phyloP scores from a whole-genome alignment of 1,284 basidiomycete species.

The Amylostereum chailletii region DNA sequence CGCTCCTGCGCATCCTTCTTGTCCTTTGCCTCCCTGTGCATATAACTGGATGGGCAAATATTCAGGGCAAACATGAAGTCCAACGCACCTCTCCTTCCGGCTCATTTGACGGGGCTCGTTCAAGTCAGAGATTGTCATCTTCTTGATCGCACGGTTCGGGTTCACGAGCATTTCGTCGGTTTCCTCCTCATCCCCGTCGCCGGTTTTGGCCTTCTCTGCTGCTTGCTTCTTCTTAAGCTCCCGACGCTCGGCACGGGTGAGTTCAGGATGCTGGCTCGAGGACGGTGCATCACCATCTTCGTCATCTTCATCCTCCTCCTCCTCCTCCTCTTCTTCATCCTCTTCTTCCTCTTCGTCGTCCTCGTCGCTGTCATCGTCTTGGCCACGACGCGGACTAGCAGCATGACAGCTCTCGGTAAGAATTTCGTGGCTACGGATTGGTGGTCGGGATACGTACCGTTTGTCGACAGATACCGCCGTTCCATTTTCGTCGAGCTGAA shows the following conservation, averaged over 20 bases:
- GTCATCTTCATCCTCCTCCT: conserved; percentile 24
- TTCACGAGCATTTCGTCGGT: conserved; percentile 48
- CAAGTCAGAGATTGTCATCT: conserved; percentile 57
- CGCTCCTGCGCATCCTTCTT: conserved; percentile 81
- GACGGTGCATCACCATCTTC: neutral
- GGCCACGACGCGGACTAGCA: conserved; percentile 9
- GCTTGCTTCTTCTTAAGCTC: conserved; percentile 69
- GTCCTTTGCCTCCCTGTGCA: conserved; percentile 74
- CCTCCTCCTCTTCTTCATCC: conserved; percentile 25
- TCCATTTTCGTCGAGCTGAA: conserved; percentile 53
- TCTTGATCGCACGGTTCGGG: conserved; percentile 61
- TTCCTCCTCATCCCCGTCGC: conserved; percentile 45
- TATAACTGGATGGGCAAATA: conserved; percentile 4
- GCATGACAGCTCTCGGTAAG: neutral
- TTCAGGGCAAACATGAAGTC: conserved; percentile 2
- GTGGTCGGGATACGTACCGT: conserved; percentile 25
- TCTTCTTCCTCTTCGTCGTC: conserved; percentile 32
- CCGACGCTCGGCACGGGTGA: conserved; percentile 56
- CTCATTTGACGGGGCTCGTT: conserved; percentile 46
- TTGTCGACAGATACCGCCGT: conserved; percentile 46
- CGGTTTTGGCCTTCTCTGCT: conserved; percentile 33
- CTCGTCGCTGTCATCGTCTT: conserved; percentile 24
- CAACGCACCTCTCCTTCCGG: conserved; percentile 58
- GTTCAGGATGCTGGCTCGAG: conserved; percentile 28
- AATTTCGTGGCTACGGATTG: neutral